phyloP scores from a whole-genome alignment of 2,329 filamentous ascomycete genomes.

The Stenocarpella maydis region DNA sequence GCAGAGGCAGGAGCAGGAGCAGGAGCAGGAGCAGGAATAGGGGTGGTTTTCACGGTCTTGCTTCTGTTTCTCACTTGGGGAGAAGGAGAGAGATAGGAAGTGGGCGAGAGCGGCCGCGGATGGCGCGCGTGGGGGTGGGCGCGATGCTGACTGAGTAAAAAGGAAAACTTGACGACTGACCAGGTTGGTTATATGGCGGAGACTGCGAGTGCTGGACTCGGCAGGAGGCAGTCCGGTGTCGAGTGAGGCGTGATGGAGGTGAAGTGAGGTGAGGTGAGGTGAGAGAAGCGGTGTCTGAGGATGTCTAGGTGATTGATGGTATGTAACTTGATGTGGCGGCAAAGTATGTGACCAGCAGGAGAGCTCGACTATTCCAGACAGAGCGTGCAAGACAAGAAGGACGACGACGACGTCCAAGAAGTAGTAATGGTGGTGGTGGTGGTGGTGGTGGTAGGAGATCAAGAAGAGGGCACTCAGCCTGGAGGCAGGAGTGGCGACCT shows the following conservation, averaged over 20 bases:
- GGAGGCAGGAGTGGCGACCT: conserved; percentile 13
- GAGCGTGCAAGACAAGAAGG: background rate
- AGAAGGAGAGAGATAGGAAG: background rate
- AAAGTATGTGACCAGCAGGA: background rate
- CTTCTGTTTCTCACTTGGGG: background rate
- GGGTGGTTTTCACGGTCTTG: background rate
- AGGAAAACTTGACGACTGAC: conserved; percentile 23
- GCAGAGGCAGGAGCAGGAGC: background rate
- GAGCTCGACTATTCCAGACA: background rate
- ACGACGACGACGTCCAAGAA: too few relatives aligned
- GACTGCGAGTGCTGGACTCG: conserved; percentile 18
- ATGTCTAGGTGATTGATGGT: background rate
- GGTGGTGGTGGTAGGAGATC: too few relatives aligned
- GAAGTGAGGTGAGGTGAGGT: background rate
- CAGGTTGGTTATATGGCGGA: conserved; percentile 20
- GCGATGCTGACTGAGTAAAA: background rate
- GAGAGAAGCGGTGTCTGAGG: background rate
- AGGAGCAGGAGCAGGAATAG: background rate
- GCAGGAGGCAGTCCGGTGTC: conserved; percentile 1
- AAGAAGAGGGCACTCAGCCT: background rate
- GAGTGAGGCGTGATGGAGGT: background rate
- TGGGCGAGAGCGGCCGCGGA: background rate
- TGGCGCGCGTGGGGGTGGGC: background rate
- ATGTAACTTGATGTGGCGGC: background rate
- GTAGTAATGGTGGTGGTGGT: too few relatives aligned